Percentiles rank a stretch among this genome's conserved stretches.
Conservation (phyloP, 805 yeast species). For the Ogataea glucozyma region DNA sequence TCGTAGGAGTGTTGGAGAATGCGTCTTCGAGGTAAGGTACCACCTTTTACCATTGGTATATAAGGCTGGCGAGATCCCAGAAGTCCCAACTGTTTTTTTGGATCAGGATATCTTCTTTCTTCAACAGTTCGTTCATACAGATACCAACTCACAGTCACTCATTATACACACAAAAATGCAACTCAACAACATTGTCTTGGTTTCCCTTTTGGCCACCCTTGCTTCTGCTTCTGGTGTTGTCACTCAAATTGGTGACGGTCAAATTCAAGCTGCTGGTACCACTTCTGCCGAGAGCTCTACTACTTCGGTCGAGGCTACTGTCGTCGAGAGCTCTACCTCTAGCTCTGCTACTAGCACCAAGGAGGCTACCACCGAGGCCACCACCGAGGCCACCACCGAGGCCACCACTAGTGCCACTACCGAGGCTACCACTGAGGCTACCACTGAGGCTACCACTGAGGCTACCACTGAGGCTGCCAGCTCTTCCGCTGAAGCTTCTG, state of each 20-base stretch:
- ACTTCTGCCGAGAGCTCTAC: conserved; percentile 15
- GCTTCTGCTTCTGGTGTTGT: conserved; percentile 20
- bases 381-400: too few relatives aligned
- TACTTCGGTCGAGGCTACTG: conserved; percentile 9
- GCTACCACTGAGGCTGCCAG: conserved; percentile 10
- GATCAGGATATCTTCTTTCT: neutral
- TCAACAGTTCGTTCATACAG: neutral
- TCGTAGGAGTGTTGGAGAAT: neutral
- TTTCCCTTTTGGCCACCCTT: conserved; percentile 19
- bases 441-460: conserved; percentile 5
- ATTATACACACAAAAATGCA: conserved; percentile 26
- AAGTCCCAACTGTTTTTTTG: neutral
- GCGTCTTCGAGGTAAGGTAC: neutral
- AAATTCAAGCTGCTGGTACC: conserved; percentile 22
- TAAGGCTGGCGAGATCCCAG: conserved; percentile 1
- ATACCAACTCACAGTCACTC: conserved; percentile 17
- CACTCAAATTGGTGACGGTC: conserved; percentile 28
- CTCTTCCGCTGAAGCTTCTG: conserved; percentile 7
- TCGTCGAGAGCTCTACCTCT: conserved; percentile 6
- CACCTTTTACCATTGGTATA: too few relatives aligned
- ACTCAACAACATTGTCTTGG: conserved; percentile 23
- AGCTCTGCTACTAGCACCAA: conserved; percentile 15
- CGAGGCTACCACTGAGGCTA: conserved; percentile 12
- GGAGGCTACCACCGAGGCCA: conserved; percentile 1
- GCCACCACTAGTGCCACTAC: conserved; percentile 9